Base-by-base conservation (phyloP, 2,329 filamentous ascomycete genomes). In the Colletotrichum euphorbiae region DNA sequence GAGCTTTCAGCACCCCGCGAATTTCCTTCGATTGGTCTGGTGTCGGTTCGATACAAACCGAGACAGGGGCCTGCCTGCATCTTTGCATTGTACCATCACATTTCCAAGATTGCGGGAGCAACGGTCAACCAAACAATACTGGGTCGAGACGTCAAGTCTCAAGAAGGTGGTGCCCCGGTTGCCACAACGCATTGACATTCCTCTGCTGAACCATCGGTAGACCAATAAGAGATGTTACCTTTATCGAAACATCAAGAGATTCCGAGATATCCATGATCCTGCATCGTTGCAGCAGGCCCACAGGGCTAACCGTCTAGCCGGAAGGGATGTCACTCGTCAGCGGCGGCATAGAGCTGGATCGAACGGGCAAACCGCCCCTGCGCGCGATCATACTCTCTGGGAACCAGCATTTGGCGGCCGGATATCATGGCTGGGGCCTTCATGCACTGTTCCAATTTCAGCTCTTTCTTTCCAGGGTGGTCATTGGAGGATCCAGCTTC, bases 261-360 rank as follows among this genome's bases (percentile, higher is more conserved):
- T 55, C 50, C 59, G 54, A 52, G 3, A 54, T 42, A 42, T 36
- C 60, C 60, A 54, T 21, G n/a, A 17, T 38, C 11, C 38, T 64
- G 11, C 33, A n/a, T 19, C 4, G 3, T 38, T 43, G 45, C 60
- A 58, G 33, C 2, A 5, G 61, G 42, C 40, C 65, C 65, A 48
- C 48, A 59, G 36, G 65, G 65, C 65, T 68, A 68, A 21, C 65
- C 65, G 54, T 31, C 58, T 42, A 19, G 21, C n/a, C 50, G 17
- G 24, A 6, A 33, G 31, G 61, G 33, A 65, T 55, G 60, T 55
- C 60, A 54, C 64, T 64, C 52, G 52, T 12, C 6, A 33, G 33
- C 51, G 31, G 38, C 60, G 31, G 38, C 60, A 40, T 12, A 36
- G 28, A 36, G 45, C 31, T 57, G 60, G 52, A 58, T 46, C 52